Evolutionary conservation across 2,329 filamentous ascomycete species (phyloP), one percentile per base, ranked within the genome.

Genomic region (Monilinia polystroma): DNA sequence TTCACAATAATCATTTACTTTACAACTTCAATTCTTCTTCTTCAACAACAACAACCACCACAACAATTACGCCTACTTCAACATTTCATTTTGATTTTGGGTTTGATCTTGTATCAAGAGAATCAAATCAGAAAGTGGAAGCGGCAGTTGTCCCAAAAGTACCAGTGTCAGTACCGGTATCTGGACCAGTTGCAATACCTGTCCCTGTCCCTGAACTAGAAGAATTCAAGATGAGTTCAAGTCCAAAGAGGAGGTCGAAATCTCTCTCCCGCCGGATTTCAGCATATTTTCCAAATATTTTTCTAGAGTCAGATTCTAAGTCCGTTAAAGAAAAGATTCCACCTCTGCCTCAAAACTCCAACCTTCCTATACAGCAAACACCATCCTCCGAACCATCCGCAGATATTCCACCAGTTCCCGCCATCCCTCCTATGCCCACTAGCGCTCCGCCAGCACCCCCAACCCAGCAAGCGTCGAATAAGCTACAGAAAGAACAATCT

Each of bases 221-320:
- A 65, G 53, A 47, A 29, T n/a, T 65, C 63, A 65, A 65, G 63
- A 65, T 65, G 63, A 65, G 63, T 54, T 59, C 63, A n/a, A 59
- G 63, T 65, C 26, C 63, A 14, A 59, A 65, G 32, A 32, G 41
- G n/a, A 65, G 63, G 52, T 41, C 63, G 54, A 65, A 23, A 59
- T 65, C 63, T 32, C 43, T 65, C 63, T 59, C 63, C 63, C 63
- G 58, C 10, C 63, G 63, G 20, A 59, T 65, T 29, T 65, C 63
- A 10, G 63, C 63, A 16, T 65, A 59, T 51, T 18, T 65, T 32
- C 63, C 63, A 59, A 65, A 59, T 43, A 41, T 65, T 26, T 59
- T 65, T 57, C 18, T 29, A 43, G 53, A 65, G 16, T n/a, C 54
- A 65, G 63, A 65, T 51, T 65, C 63, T 65, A 65, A 65, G 51